Evolutionary conservation across 257 asterid species (phyloP), one percentile per base, ranked within the genome.

Genomic region (Nicotiana tomentosiformis): DNA sequence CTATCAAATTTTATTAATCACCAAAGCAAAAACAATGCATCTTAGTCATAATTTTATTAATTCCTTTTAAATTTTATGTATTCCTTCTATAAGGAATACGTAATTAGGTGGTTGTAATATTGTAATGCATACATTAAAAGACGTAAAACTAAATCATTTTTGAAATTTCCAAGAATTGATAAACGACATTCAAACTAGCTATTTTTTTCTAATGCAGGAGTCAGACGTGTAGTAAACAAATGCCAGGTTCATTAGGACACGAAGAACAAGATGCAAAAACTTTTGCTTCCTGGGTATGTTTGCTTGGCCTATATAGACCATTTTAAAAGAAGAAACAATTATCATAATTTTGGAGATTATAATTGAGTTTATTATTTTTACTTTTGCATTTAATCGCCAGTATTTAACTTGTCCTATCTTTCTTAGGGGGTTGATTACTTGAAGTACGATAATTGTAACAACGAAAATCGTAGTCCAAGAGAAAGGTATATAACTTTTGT

Each of bases 191-290:
- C 3, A 70, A 70, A 70, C 10, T 11, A 37, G 1, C 18, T 32
- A 20, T 35, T 33, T n/a, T n/a, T 11, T 1, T 20, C 3, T 72
- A 76, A 76, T 84, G 89, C 89, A 93, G 97, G 81, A 79, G 83
- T 30, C 91, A 83, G 87, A 93, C 97, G 37, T 92, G 98, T 81
- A 93, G 97, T 86, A 83, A 83, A 57, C 87, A 84, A 17, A 94
- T 94, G 98, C 97, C 97, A 15, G 98, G 99, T 43, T 94, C 98
- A 32, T 78, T 94, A 77, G 97, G 98, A 53, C 62, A 93, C 37
- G 98, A 96, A 84, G 87, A 90, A 8, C 93, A 96, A 87, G 99
- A 96, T 87, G 99, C 99, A 77, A 96, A 90, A 70, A 94, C 97
- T 78, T 96, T 94, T 81, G 96, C 99, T 69, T 91, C 98, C 12